Conservation (phyloP, 2,329 filamentous ascomycete genomes). For the Claviceps arundinis region DNA sequence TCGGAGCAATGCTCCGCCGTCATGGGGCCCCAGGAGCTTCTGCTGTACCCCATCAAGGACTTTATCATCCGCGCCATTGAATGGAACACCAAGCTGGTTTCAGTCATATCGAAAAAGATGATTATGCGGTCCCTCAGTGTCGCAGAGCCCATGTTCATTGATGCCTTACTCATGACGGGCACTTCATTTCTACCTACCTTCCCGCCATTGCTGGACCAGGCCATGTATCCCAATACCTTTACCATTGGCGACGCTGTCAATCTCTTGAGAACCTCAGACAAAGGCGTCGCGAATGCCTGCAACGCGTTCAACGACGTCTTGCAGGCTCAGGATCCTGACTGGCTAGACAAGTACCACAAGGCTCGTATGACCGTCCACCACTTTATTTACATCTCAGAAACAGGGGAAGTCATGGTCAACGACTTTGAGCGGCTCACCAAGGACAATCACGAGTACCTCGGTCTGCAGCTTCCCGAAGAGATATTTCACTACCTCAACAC, state of each 20-base stretch:
- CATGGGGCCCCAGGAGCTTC: constrained; percentile 71
- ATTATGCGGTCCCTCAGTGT: constrained; percentile 57
- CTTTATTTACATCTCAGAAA: constrained; percentile 65
- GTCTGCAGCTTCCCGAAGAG: constrained; percentile 80
- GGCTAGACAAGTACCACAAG: constrained; percentile 76
- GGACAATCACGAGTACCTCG: constrained; percentile 81
- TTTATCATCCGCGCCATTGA: constrained; percentile 55
- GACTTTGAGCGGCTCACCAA: constrained; percentile 61
- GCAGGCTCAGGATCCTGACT: constrained; percentile 55
- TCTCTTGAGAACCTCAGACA: constrained; percentile 56
- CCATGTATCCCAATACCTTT: constrained; percentile 40
- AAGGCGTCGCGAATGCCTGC: constrained; percentile 60
- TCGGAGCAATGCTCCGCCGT: constrained; percentile 60
- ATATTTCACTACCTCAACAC: constrained; percentile 80
- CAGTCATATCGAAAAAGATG: constrained; percentile 48
- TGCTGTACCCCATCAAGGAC: constrained; percentile 75
- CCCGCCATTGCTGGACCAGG: constrained; percentile 55
- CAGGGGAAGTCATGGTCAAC: constrained; percentile 65
- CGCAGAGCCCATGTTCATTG: constrained; percentile 61
- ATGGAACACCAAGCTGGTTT: constrained; percentile 54
- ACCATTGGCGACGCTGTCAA: constrained; percentile 67
- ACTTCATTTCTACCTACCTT: constrained; percentile 69
- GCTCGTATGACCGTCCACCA: constrained; percentile 78
- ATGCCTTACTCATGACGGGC: constrained; percentile 71
- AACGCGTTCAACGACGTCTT: constrained; percentile 69